Evolutionary conservation across 1,139 yeast species (phyloP), one percentile per base, ranked within the genome.

Genomic region (Debaryomyces coudertii): DNA sequence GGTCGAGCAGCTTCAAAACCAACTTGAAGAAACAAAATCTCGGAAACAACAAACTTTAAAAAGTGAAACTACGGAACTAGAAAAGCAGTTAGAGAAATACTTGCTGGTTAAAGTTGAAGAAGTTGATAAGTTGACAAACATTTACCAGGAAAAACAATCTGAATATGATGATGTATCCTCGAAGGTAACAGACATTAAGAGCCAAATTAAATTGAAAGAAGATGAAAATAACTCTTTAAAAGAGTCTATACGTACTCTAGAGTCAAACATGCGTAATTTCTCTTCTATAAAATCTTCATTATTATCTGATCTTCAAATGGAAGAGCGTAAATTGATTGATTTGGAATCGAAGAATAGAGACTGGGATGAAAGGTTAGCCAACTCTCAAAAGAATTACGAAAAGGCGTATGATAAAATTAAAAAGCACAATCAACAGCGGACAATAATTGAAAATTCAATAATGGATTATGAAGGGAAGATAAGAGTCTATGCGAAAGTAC

Each of bases 361-460:
- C 5, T 54, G 58, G 59, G 46, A 52, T 6, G 28, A 40, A 8
- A 47, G 48, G 15, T 50, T 53, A 20, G 44, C 47, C 1, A 33
- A 34, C 0, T 48, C 55, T 2, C 41, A 47, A 16, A 25, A 30
- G 0, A 43, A 30, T 12, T 56, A 54, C 41, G 43, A 51, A 2
- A 42, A 31, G 2, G 52, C 61, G 1, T 40, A 48, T 8, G 31
- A 38, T 2, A 66, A 67, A 43, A 43, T 58, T 9, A 44, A 51
- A 2, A 55, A 60, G 14, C 66, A 68, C 45, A 60, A 61, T 8
- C 44, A 46, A 3, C 69, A 68, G 45, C 50, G 77, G 51, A 64
- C 77, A 48, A 67, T 71, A 7, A 61, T 82, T 33, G 83, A 81
- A 55, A 77, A 80, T 53, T 70, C 82, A 2, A 81, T 82, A 7